These are phyloP conservation scores for Lactarius psammicola DNA, from an alignment of 768 basidiomycete genomes.

Conservation along the genomic window DNA sequence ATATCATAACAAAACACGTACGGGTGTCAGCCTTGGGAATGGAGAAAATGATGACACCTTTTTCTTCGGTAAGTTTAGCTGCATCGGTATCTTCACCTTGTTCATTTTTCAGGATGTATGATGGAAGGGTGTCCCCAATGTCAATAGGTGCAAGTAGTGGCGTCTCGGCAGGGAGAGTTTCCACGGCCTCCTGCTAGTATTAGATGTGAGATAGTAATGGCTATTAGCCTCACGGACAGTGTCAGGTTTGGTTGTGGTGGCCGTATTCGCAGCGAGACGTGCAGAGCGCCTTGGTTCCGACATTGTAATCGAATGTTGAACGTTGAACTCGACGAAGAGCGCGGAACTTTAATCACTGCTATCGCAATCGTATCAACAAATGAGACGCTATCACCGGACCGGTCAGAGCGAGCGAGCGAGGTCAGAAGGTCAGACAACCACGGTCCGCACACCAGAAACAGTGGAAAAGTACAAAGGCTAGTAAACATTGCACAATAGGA, in stretches of 20 bases:
- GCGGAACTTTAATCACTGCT: slow-evolving; percentile 17
- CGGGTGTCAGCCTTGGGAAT: slow-evolving; percentile 86
- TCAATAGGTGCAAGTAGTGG: slow-evolving; percentile 44
- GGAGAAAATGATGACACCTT: slow-evolving; percentile 78
- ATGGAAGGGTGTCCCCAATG: slow-evolving; percentile 74
- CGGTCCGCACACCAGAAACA: slow-evolving; percentile 6
- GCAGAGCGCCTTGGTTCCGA: slow-evolving; percentile 29
- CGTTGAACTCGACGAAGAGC: neutral
- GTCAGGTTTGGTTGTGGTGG: slow-evolving; percentile 5
- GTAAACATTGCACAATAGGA: slow-evolving; percentile 25
- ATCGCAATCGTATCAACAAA: slow-evolving; percentile 7
- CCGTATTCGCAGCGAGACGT: slow-evolving; percentile 24
- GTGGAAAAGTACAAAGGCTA: slow-evolving; percentile 18
- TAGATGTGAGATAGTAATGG: neutral
- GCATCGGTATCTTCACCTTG: slow-evolving; percentile 77
- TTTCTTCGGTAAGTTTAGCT: slow-evolving; percentile 57
- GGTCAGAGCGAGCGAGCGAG: neutral
- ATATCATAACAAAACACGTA: slow-evolving; percentile 42
- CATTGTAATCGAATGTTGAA: slow-evolving; percentile 4
- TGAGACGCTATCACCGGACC: slow-evolving; percentile 2
- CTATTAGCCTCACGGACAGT: neutral
- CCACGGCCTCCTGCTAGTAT: slow-evolving; percentile 5
- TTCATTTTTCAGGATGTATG: slow-evolving; percentile 78
- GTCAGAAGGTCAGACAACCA: neutral
- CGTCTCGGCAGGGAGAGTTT: slow-evolving; percentile 3